Evolutionary conservation across 495 filamentous ascomycete genomes (phyloP).

Genomic region (Jackrogersella minutella): DNA sequence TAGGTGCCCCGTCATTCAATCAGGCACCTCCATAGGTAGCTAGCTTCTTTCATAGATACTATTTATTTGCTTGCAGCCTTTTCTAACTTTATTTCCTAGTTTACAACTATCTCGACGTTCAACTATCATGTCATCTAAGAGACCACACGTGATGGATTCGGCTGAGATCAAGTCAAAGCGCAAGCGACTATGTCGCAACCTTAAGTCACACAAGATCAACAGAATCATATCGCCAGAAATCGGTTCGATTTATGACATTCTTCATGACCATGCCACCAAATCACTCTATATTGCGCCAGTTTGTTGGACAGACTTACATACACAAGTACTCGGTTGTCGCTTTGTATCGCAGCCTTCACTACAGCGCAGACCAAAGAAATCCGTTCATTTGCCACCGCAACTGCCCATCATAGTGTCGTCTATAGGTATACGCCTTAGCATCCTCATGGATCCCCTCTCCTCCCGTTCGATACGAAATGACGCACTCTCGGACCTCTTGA

Average conservation of each 20-base stretch:
- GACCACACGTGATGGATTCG: background rate
- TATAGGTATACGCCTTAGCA: constrained; percentile 45
- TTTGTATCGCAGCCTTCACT: constrained; percentile 48
- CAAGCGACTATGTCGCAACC: constrained; percentile 15
- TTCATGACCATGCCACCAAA: constrained; percentile 52
- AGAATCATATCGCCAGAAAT: constrained; percentile 45
- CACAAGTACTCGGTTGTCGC: constrained; percentile 48
- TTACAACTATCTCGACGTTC: background rate
- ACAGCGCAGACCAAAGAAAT: constrained; percentile 40
- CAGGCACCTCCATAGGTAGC: background rate
- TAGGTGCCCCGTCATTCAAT: background rate
- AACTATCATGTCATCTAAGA: constrained; percentile 2
- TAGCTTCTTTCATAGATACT: background rate
- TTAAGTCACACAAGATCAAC: background rate
- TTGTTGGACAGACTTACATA: constrained; percentile 57
- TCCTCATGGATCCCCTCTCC: constrained; percentile 37
- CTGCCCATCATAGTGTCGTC: constrained; percentile 35
- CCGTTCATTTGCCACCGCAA: constrained; percentile 8
- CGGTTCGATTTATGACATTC: constrained; percentile 58
- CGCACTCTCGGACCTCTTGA: constrained; percentile 48
- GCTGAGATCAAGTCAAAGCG: constrained; percentile 3
- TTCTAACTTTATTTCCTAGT: constrained; percentile 7
- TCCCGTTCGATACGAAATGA: constrained; percentile 33
- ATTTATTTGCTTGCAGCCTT: background rate
- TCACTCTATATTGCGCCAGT: constrained; percentile 53